Evolutionary conservation across 2,329 filamentous ascomycete species (phyloP), one percentile per base, ranked within the genome.

Genomic region (Cladosporium sp.): DNA sequence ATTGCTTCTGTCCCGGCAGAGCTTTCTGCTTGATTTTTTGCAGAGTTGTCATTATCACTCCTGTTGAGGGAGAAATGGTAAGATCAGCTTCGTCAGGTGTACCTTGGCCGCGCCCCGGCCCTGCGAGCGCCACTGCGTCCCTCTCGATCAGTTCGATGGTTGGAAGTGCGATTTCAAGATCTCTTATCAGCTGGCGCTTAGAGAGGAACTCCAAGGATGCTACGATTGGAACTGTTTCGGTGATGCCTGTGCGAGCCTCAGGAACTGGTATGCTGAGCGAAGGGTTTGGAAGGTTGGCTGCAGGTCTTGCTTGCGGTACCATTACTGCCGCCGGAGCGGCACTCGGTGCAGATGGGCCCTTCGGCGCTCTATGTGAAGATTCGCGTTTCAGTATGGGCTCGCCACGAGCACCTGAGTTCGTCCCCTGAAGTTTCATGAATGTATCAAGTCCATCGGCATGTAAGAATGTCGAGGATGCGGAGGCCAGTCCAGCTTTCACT

Each of bases 11-110:
- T 0, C 84, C 83, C 0, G 88, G 87, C 0, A 90, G 73, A 2
- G 85, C 75, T 44, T 77, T 80, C 62, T 95, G 91, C 41, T 84
- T 85, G 22, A 86, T 76, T 58, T 85, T 82, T 56, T 91, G 81
- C 4, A 91, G 71, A 0, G 81, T 87, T 1, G 87, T 87, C 16
- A 87, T 63, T 1, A 95, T 67, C 2, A 95, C 71, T 0, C 87
- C 89, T 0, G 79, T 82, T 0, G 74, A 75, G 0, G 87, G 82
- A 0, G 87, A 87, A 4, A 91, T 61, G 1, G 86, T 79, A 3
- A 95, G 68, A 61, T 95, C 90, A 2, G 87, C 85, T 65, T 89
- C 86, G 40, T 45, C 16, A 9, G 7, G 33, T n/a, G 16, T 28
- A 13, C 9, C 13, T 13, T 11, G 22, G 13, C 16, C 28, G 10